These are phyloP conservation scores for Cynara cardunculus DNA, from an alignment of 129 eudicot genomes.

Conservation along the genomic window DNA sequence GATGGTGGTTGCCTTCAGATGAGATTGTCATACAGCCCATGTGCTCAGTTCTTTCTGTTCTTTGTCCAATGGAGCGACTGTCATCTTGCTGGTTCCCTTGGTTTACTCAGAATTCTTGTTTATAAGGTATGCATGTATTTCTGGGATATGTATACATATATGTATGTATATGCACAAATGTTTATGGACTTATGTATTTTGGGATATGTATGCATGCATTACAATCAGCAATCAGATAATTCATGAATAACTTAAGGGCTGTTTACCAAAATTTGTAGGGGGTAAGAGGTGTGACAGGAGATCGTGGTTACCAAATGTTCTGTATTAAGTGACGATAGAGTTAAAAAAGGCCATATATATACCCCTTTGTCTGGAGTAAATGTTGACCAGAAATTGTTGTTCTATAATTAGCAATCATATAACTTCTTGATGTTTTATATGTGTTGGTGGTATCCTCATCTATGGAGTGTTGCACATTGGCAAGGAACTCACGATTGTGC, in stretches of 20 bases:
- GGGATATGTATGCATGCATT: background rate
- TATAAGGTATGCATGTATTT: conserved; percentile 47
- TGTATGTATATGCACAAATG: background rate
- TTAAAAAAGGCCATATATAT: background rate
- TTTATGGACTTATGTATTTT: background rate
- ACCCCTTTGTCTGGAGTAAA: background rate
- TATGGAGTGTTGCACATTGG: no score
- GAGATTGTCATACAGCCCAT: conserved; percentile 83
- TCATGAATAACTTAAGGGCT: background rate
- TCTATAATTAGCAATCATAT: no score
- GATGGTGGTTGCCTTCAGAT: conserved; percentile 84
- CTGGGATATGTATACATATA: background rate
- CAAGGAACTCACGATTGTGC: no score
- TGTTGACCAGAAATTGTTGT: no score
- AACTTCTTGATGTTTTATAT: no score
- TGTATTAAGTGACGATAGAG: no score
- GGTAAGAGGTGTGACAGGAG: no score
- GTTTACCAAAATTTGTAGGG: background rate
- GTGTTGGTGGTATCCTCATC: no score
- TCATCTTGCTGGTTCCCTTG: conserved; percentile 82
- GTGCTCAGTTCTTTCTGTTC: conserved; percentile 75
- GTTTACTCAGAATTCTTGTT: conserved; percentile 75
- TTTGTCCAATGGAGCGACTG: conserved; percentile 92
- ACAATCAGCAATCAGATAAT: no score
- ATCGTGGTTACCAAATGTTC: no score